Evolutionary conservation across 2,329 filamentous ascomycete species (phyloP).

Genomic region (Colletotrichum zoysiae): DNA sequence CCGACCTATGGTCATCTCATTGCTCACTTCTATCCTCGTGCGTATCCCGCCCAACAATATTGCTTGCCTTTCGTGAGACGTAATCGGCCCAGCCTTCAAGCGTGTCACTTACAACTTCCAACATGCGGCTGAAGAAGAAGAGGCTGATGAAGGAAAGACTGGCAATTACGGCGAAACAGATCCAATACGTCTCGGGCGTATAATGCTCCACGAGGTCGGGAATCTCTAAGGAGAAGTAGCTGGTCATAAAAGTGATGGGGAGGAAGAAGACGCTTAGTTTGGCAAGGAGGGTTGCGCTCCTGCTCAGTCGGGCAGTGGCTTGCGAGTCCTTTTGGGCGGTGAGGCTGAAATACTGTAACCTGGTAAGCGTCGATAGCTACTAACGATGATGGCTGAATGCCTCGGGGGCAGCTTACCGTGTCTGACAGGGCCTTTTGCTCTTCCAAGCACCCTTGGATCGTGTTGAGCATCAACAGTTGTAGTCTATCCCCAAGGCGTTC

Average conservation of each 20-base stretch:
- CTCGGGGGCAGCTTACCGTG: slow-evolving; percentile 63
- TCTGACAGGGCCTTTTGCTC: slow-evolving; percentile 79
- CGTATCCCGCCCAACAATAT: neutral
- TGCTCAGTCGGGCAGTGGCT: slow-evolving; percentile 77
- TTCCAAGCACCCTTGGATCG: slow-evolving; percentile 72
- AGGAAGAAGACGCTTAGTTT: slow-evolving; percentile 83
- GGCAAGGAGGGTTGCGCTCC: slow-evolving; percentile 78
- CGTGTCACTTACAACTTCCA: slow-evolving; percentile 61
- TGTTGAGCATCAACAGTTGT: slow-evolving; percentile 70
- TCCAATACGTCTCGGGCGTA: slow-evolving; percentile 74
- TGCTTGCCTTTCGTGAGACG: neutral
- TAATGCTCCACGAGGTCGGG: slow-evolving; percentile 68
- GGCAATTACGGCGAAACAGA: slow-evolving; percentile 73
- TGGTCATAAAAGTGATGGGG: slow-evolving; percentile 80
- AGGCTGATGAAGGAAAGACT: slow-evolving; percentile 69
- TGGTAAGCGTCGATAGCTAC: slow-evolving; percentile 34
- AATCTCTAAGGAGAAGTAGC: slow-evolving; percentile 79
- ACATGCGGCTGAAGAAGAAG: slow-evolving; percentile 63
- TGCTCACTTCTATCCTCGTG: slow-evolving; percentile 23
- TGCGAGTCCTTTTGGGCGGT: slow-evolving; percentile 81
- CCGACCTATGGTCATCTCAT: neutral
- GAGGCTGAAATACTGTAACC: slow-evolving; percentile 78
- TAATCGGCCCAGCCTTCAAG: slow-evolving; percentile 53
- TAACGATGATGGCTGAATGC: neutral
- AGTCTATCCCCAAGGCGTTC: slow-evolving; percentile 70